These are phyloP conservation scores for Pochonia chlamydosporia DNA, from an alignment of 2,329 filamentous ascomycete genomes.

Conservation along the genomic window DNA sequence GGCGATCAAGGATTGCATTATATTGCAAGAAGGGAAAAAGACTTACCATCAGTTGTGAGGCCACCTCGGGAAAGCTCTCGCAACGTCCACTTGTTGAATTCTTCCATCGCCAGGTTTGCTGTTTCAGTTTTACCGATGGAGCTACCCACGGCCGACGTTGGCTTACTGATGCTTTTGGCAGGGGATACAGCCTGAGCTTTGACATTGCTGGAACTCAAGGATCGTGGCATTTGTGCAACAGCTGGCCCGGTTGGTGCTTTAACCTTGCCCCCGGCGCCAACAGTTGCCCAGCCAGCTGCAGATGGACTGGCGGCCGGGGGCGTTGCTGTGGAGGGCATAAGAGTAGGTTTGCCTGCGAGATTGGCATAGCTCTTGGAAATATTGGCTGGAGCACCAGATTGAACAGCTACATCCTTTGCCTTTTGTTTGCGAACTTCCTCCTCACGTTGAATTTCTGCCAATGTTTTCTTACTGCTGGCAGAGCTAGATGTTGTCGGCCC, in stretches of 20 bases:
- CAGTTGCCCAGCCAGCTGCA: constrained; percentile 75
- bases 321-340: constrained; percentile 19
- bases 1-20: constrained; percentile 23
- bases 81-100: constrained; percentile 91
- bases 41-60: constrained; percentile 52
- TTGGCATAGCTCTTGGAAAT: constrained; percentile 89
- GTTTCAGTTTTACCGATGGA: constrained; percentile 32
- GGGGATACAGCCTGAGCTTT: constrained; percentile 36
- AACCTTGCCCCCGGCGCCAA: constrained; percentile 87
- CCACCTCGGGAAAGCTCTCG: constrained; percentile 67
- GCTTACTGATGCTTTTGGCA: constrained; percentile 46
- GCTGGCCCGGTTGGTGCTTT: constrained; percentile 62
- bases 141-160: constrained; percentile 36
- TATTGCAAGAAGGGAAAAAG: constrained; percentile 6
- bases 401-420: constrained; percentile 45
- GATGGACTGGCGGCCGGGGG: constrained; percentile 22
- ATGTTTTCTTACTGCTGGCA: constrained; percentile 67
- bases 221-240: constrained; percentile 38
- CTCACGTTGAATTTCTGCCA: constrained; percentile 94
- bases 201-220: constrained; percentile 35
- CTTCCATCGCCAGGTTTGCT: constrained; percentile 62
- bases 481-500: constrained; percentile 16
- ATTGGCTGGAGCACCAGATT: constrained; percentile 40
- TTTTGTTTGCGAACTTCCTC: constrained; percentile 78
- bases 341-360: constrained; percentile 70